phyloP scores from a whole-genome alignment of 495 filamentous ascomycete species.

The Daldinia bambusicola region DNA sequence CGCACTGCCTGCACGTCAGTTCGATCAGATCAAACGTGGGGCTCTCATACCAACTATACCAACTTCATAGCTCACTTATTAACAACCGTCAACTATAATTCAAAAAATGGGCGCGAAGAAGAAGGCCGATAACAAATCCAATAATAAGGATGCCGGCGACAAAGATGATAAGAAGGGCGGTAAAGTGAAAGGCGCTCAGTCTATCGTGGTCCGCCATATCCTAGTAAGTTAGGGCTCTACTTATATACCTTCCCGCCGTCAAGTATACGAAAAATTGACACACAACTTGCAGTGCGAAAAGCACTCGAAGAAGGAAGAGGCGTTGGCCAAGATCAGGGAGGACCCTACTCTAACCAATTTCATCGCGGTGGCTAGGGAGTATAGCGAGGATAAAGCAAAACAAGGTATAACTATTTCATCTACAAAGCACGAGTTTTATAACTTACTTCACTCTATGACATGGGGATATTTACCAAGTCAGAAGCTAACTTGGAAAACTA shows the following conservation, averaged over 20 bases:
- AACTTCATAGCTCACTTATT: slow-evolving; percentile 14
- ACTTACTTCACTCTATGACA: neutral
- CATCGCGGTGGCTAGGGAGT: slow-evolving; percentile 86
- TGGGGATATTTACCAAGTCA: neutral
- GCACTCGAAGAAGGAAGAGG: slow-evolving; percentile 87
- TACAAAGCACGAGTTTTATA: neutral
- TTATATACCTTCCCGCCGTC: neutral
- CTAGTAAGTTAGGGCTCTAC: slow-evolving; percentile 62
- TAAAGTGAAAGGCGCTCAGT: slow-evolving; percentile 76
- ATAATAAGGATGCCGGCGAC: slow-evolving; percentile 61
- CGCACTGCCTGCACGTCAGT: slow-evolving; percentile 11
- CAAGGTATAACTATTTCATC: slow-evolving; percentile 64
- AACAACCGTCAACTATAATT: slow-evolving; percentile 18
- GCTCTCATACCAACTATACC: slow-evolving; percentile 12
- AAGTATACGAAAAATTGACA: slow-evolving; percentile 12
- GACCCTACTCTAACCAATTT: slow-evolving; percentile 73
- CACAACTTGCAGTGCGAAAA: slow-evolving; percentile 80
- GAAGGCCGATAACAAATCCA: slow-evolving; percentile 47
- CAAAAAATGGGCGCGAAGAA: slow-evolving; percentile 43
- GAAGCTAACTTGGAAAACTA: slow-evolving; percentile 13
- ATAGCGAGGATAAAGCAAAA: slow-evolving; percentile 89
- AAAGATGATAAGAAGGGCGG: slow-evolving; percentile 59
- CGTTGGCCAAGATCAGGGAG: slow-evolving; percentile 76
- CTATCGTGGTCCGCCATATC: slow-evolving; percentile 90
- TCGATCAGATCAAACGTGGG: slow-evolving; percentile 27